Evolutionary conservation across 305 asterid genomes (phyloP).

Genomic region (Striga hermonthica): DNA sequence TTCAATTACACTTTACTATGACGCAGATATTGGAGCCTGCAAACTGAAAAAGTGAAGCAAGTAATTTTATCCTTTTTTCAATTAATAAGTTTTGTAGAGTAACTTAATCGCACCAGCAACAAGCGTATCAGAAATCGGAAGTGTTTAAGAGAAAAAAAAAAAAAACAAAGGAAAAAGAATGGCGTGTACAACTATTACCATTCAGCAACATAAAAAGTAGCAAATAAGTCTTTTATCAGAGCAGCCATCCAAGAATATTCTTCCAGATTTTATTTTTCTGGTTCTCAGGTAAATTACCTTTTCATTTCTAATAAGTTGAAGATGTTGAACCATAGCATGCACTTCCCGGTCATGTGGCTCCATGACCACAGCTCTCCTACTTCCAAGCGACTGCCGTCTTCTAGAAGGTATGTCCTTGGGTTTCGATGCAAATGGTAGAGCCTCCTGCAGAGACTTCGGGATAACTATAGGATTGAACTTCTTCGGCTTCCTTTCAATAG

Average conservation of each 20-base stretch:
- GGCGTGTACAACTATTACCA: background rate
- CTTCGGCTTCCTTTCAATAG: conserved; percentile 75
- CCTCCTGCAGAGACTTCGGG: conserved; percentile 66
- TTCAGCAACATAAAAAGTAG: background rate
- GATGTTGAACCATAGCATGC: conserved; percentile 68
- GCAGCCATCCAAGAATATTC: background rate
- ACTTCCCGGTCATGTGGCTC: conserved; percentile 71
- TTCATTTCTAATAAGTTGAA: conserved; percentile 55
- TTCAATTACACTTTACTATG: background rate
- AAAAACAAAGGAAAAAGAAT: background rate
- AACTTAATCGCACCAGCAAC: too few relatives aligned
- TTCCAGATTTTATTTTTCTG: background rate
- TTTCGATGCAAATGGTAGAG: conserved; percentile 74
- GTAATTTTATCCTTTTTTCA: too few relatives aligned
- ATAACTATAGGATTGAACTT: conserved; percentile 87
- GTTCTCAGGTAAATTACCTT: conserved; percentile 49
- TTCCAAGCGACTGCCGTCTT: conserved; percentile 45
- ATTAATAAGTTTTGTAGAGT: too few relatives aligned
- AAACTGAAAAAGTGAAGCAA: conserved; percentile 4
- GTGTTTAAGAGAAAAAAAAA: too few relatives aligned
- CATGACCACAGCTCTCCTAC: conserved; percentile 74
- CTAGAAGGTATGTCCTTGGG: conserved; percentile 66
- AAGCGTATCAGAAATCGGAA: too few relatives aligned
- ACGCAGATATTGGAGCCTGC: background rate
- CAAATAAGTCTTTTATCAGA: background rate